Evolutionary conservation across 2,329 filamentous ascomycete species (phyloP), one percentile per base, ranked within the genome.

Genomic region (Fusarium sp.): DNA sequence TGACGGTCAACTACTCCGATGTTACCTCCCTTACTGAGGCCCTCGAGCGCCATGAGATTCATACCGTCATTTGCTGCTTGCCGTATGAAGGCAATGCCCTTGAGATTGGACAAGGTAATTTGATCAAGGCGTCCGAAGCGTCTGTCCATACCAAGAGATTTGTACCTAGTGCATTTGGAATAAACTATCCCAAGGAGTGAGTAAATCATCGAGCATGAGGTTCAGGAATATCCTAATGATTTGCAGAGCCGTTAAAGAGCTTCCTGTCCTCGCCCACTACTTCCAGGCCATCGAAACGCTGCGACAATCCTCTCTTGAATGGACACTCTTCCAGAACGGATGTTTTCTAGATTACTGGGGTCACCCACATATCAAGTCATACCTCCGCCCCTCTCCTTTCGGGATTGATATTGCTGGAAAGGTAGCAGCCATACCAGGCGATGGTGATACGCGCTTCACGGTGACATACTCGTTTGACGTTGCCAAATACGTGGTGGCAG

Each of bases 321-420:
- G 34, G 13, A 64, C 62, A 2, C 3, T 29, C 13, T 27, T 64
- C 27, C 42, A 61, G n/a, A 55, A 55, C 31, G 40, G 56, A 10
- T 59, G 20, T 20, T 62, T 62, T 4, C 23, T 62, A 2, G 60
- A 62, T 10, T 62, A 62, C 50, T 62, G 38, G 38, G 38, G 38
- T 4, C 33, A 38, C 8, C 54, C 60, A 3, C 33, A 51, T 6
- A 25, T 62, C 31, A 58, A 62, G 42, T 40, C 44, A 0, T 33
- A 58, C 14, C 18, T 62, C 7, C 27, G 8, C 6, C 40, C 31
- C 1, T 23, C 40, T 6, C 62, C 55, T 20, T 40, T 66, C 2
- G 74, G 83, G 4, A 72, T 82, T 51, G 80, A 76, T 49, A 82
- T 81, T 0, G 67, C 73, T 5, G 64, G 83, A 2, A 73, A 77